A percentile compares a stretch with the other conserved stretches of the same genome.
phyloP scores from a whole-genome alignment of 1,284 basidiomycete species.

The Rhodofomes roseus region DNA sequence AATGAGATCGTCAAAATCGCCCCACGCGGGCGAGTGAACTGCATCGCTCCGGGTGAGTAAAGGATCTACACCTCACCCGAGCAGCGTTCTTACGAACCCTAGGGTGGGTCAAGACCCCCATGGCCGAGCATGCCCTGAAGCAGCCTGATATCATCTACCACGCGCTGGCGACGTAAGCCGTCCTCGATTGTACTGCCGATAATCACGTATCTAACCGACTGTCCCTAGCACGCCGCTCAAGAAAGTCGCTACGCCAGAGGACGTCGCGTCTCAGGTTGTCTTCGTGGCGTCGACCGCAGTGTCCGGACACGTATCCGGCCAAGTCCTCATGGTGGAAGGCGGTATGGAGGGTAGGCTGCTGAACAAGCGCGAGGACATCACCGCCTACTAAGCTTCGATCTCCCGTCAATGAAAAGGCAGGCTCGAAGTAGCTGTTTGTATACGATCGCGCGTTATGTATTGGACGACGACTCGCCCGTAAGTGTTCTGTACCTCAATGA shows the following conservation, averaged over 20 bases:
- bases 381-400: too few relatives aligned
- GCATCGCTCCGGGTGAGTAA: slow-evolving; percentile 46
- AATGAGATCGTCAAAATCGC: slow-evolving; percentile 80
- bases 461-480: too few relatives aligned
- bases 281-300: slow-evolving; percentile 57
- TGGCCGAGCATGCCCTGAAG: slow-evolving; percentile 48
- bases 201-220: background rate
- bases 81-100: too few relatives aligned
- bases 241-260: slow-evolving; percentile 60
- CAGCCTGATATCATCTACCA: slow-evolving; percentile 44
- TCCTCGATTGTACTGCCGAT: background rate
- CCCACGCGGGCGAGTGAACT: slow-evolving; percentile 65
- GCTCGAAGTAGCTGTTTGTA: too few relatives aligned
- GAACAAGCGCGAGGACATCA: slow-evolving; percentile 36
- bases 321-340: slow-evolving; percentile 69
- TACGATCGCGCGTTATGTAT: too few relatives aligned
- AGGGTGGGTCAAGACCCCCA: slow-evolving; percentile 67
- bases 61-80: background rate
- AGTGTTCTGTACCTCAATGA: too few relatives aligned
- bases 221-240: slow-evolving; percentile 59
- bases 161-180: slow-evolving; percentile 60
- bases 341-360: slow-evolving; percentile 71
- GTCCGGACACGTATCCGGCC: slow-evolving; percentile 71
- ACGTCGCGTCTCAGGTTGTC: slow-evolving; percentile 65
- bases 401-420: too few relatives aligned